Evolutionary conservation across 2,329 filamentous ascomycete genomes (phyloP).

Genomic region (Drechmeria coniospora): DNA sequence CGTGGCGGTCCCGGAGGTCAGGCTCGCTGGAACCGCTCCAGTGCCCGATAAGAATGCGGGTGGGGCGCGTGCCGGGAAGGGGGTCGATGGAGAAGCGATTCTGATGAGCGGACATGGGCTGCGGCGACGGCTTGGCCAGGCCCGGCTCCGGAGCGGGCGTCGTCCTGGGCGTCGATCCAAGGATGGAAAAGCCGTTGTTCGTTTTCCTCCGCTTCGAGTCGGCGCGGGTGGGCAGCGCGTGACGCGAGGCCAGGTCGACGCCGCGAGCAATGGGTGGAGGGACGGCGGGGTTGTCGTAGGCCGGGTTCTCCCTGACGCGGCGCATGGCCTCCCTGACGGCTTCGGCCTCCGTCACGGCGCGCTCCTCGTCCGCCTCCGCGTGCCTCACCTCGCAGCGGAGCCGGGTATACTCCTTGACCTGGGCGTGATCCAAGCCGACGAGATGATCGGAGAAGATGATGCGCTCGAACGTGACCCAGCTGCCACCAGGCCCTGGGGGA

Average conservation of each 20-base stretch:
- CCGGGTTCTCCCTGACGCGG: slow-evolving; percentile 26
- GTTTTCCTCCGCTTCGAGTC: slow-evolving; percentile 34
- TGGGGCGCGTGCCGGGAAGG: slow-evolving; percentile 37
- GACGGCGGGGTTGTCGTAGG: slow-evolving; percentile 24
- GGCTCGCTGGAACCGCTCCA: slow-evolving; percentile 40
- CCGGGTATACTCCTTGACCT: slow-evolving; percentile 48
- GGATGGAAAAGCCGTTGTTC: slow-evolving; percentile 19
- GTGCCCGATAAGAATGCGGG: slow-evolving; percentile 41
- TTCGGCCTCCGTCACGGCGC: slow-evolving; percentile 20
- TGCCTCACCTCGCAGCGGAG: slow-evolving; percentile 24
- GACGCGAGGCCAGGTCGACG: slow-evolving; percentile 28
- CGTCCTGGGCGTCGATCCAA: slow-evolving; percentile 14
- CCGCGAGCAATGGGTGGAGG: slow-evolving; percentile 36
- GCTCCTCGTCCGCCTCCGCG: slow-evolving; percentile 23
- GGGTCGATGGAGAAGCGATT: slow-evolving; percentile 19
- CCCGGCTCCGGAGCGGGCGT: slow-evolving; percentile 1
- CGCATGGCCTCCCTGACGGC: slow-evolving; percentile 32
- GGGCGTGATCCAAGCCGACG: slow-evolving; percentile 35
- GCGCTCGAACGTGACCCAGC: slow-evolving; percentile 48
- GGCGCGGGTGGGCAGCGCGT: slow-evolving; percentile 15
- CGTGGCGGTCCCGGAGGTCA: slow-evolving; percentile 37
- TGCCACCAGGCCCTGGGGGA: slow-evolving; percentile 43
- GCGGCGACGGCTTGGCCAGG: slow-evolving; percentile 8
- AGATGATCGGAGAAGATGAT: slow-evolving; percentile 44
- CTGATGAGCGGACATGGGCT: slow-evolving; percentile 7